These are phyloP conservation scores for Scutellaria galericulata DNA, from an alignment of 257 asterid species.

Conservation along the genomic window DNA sequence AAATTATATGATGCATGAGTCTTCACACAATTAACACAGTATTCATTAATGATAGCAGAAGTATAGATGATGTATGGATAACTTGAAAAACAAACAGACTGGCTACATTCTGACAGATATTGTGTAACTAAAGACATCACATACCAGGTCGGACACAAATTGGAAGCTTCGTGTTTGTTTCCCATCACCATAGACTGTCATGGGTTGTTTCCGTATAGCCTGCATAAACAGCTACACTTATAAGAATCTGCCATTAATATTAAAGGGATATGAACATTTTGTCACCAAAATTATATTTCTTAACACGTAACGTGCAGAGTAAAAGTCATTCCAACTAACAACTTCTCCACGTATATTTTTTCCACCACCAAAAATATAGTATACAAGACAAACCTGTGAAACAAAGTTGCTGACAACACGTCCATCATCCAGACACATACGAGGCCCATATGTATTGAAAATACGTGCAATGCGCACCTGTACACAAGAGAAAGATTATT, in stretches of 20 bases:
- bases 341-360: conserved; percentile 9
- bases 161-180: conserved; percentile 96
- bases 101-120: conserved; percentile 1
- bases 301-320: too few species aligned
- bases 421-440: conserved; percentile 99
- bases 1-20: background rate
- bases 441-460: conserved; percentile 96
- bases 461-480: conserved; percentile 99
- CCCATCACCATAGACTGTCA: conserved; percentile 96
- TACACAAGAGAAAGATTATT: conserved; percentile 21
- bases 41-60: background rate
- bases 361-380: background rate
- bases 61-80: background rate
- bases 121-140: conserved; percentile 25
- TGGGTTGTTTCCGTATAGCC: conserved; percentile 89
- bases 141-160: conserved; percentile 91
- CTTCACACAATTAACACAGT: background rate
- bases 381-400: conserved; percentile 71
- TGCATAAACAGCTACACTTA: conserved; percentile 40
- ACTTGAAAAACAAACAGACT: background rate
- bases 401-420: conserved; percentile 99
- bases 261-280: background rate
- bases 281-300: background rate
- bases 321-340: conserved; percentile 2
- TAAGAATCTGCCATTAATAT: conserved; percentile 20